A percentile compares a stretch with the other conserved stretches of the same genome.
Evolutionary conservation across 345 rosid species (phyloP).

Genomic region (Psidium friedrichsthalianum): DNA sequence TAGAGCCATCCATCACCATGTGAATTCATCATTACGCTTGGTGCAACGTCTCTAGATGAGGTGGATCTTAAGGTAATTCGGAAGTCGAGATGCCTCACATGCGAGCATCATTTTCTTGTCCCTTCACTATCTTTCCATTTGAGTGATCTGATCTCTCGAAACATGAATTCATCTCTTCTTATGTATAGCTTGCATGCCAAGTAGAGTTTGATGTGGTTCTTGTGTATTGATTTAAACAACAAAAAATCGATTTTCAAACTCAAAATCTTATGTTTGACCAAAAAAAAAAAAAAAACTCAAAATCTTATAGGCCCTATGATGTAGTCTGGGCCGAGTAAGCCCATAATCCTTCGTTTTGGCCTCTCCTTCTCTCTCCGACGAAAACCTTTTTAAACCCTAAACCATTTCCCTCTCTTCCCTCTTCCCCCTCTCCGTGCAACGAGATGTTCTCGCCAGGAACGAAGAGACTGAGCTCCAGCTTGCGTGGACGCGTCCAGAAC

Average conservation of each 20-base stretch:
- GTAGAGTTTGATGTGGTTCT: neutral
- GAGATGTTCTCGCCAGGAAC: constrained; percentile 75
- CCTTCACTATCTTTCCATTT: neutral
- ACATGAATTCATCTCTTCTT: neutral
- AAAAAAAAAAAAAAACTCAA: neutral
- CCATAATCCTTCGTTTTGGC: neutral
- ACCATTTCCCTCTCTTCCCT: neutral
- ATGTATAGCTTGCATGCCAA: neutral
- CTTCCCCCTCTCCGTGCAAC: neutral
- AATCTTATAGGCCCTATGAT: neutral
- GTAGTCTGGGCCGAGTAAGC: neutral
- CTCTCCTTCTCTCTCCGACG: neutral
- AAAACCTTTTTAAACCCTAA: constrained; percentile 6
- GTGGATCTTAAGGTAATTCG: neutral
- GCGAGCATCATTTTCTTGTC: neutral
- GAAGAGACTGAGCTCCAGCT: constrained; percentile 36
- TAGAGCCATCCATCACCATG: neutral
- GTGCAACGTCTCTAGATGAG: neutral
- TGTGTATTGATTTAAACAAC: accelerated
- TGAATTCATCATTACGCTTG: neutral
- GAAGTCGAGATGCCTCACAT: neutral
- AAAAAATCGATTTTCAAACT: neutral
- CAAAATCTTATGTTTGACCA: neutral
- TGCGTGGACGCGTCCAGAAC: constrained; percentile 20
- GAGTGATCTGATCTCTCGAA: neutral